Conservation (phyloP, 495 filamentous ascomycete species). For the Thozetella sp. region DNA sequence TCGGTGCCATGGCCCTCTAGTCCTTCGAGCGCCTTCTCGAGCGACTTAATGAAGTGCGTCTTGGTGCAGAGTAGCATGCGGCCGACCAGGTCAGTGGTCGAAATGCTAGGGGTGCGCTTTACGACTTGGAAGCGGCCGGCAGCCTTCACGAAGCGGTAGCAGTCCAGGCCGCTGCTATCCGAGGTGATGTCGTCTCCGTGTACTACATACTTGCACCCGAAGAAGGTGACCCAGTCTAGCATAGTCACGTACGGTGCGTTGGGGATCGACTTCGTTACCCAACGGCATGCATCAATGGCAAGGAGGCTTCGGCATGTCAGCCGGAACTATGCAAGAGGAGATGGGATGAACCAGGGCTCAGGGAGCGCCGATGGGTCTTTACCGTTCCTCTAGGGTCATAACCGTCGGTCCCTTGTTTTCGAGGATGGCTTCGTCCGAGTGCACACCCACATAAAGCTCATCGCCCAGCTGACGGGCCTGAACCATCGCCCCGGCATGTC, state of each 20-base stretch:
- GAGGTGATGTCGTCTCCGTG: constrained; percentile 98
- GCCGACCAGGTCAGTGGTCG: constrained; percentile 94
- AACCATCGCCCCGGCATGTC: constrained; percentile 95
- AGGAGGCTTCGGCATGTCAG: constrained; percentile 50
- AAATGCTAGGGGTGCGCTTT: constrained; percentile 94
- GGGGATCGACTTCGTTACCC: constrained; percentile 82
- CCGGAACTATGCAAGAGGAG: constrained; percentile 9
- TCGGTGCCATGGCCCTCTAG: constrained; percentile 69
- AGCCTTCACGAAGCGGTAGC: constrained; percentile 94
- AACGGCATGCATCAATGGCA: constrained; percentile 92
- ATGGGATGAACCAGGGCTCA: constrained; percentile 4
- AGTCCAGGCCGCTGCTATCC: constrained; percentile 88
- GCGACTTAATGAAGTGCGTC: constrained; percentile 81
- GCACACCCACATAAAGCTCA: constrained; percentile 87
- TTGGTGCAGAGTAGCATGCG: constrained; percentile 94
- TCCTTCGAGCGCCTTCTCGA: constrained; percentile 67
- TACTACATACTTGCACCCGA: constrained; percentile 91
- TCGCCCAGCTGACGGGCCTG: constrained; percentile 74
- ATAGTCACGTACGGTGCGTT: constrained; percentile 94
- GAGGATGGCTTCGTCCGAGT: constrained; percentile 92
- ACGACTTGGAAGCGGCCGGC: constrained; percentile 92
- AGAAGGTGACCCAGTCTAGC: constrained; percentile 90
- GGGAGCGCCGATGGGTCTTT: constrained; percentile 11
- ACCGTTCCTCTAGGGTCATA: constrained; percentile 91
- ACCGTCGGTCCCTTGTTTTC: constrained; percentile 98